Percentiles rank a stretch among this genome's conserved stretches.
Conservation (phyloP, 1,284 basidiomycete species). For the Stygiomarasmius scandens region DNA sequence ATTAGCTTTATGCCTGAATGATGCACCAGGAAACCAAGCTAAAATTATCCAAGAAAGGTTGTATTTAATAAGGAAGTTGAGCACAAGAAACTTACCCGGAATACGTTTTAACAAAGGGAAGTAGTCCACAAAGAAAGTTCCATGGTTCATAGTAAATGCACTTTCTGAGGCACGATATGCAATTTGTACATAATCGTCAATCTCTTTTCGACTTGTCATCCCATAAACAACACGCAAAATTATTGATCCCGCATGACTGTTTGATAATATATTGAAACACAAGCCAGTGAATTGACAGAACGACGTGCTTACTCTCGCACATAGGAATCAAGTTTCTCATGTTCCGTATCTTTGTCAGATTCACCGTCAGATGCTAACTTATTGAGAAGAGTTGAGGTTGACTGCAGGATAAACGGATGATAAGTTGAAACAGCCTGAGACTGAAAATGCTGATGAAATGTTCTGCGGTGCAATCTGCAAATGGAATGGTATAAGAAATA, state of each 20-base stretch:
- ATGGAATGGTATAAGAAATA: too few species aligned
- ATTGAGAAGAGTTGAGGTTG: conserved; percentile 20
- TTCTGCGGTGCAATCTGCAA: conserved; percentile 21
- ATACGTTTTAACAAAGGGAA: conserved; percentile 28
- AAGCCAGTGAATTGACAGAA: not conserved
- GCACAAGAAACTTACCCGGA: conserved; percentile 19
- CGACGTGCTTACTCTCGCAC: conserved; percentile 25
- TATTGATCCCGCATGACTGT: conserved; percentile 26
- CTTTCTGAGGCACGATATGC: conserved; percentile 27
- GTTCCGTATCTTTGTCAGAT: not conserved
- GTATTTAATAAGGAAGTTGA: too few species aligned
- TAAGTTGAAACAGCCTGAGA: conserved; percentile 12
- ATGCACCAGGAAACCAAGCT: conserved; percentile 34
- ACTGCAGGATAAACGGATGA: conserved; percentile 18
- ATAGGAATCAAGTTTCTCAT: conserved; percentile 25
- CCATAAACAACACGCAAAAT: conserved; percentile 32
- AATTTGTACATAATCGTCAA: conserved; percentile 27
- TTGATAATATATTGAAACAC: not conserved
- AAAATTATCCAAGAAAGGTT: not conserved
- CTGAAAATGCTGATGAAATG: conserved; percentile 26
- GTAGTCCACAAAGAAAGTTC: conserved; percentile 34
- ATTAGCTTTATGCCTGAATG: conserved; percentile 30
- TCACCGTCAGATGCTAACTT: conserved; percentile 6
- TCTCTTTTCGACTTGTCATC: conserved; percentile 28
- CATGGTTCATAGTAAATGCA: conserved; percentile 26